phyloP scores from a whole-genome alignment of 139 green algal species.

The Asterochloris sp. region DNA sequence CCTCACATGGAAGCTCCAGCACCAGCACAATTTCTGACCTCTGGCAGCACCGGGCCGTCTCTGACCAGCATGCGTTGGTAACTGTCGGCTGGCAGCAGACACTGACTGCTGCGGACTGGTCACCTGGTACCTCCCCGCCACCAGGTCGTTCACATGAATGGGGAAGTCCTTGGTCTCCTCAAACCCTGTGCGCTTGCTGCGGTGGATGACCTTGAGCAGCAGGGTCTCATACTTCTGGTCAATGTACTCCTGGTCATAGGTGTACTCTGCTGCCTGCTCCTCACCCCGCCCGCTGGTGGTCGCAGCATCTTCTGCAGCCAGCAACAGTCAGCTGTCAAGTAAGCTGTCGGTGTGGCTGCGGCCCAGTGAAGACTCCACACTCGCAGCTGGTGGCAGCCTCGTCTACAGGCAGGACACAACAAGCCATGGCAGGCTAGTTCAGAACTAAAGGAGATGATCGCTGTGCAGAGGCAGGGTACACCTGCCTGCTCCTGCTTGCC shows the following conservation, averaged over 20 bases:
- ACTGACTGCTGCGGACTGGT: neutral
- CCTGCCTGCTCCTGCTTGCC: too few relatives aligned
- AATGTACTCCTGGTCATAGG: constrained; percentile 48
- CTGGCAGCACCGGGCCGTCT: neutral
- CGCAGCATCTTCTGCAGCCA: too few relatives aligned
- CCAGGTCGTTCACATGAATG: constrained; percentile 76
- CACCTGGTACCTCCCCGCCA: constrained; percentile 87
- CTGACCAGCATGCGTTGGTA: neutral
- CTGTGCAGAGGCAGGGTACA: too few relatives aligned
- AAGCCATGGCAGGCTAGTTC: too few relatives aligned
- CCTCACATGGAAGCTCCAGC: neutral
- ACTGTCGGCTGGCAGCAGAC: neutral
- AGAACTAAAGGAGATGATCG: too few relatives aligned
- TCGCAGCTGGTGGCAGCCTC: too few relatives aligned
- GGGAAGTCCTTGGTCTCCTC: constrained; percentile 91
- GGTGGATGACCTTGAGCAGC: constrained; percentile 72
- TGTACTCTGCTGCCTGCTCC: constrained; percentile 18
- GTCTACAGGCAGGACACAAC: too few relatives aligned
- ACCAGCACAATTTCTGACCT: neutral
- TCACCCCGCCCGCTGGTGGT: too few relatives aligned
- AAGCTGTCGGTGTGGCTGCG: neutral
- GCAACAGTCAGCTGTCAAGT: too few relatives aligned
- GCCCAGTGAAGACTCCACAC: too few relatives aligned
- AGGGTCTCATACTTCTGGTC: constrained; percentile 72
- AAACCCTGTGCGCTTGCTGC: constrained; percentile 76